Base-by-base conservation (phyloP, 2,329 filamentous ascomycete species). In the Thielaviopsis ethacetica region DNA sequence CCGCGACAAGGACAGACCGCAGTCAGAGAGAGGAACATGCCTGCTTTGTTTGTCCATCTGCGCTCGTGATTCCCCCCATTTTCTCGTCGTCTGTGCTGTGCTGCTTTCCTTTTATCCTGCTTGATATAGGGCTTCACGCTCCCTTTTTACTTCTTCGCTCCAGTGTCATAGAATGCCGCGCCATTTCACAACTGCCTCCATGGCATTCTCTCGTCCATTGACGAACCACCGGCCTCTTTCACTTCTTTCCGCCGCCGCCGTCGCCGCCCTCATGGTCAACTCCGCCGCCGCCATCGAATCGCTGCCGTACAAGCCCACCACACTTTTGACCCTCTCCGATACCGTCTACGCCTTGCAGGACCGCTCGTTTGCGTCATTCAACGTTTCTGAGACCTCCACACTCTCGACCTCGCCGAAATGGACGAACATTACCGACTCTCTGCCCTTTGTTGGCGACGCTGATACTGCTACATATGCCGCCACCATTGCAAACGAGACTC, bases 281-380 rank as follows among this genome's bases (percentile, higher is more conserved):
- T 44, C 38, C n/a, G 56, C 59, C 19, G 44, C 56, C 5, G 27
- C 59, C n/a, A 30, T 56, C 27, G 52, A 44, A 17, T 52, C 41
- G 15, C 38, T 61, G 19, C 60, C 60, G 1, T 61, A 61, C 24
- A 53, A 56, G n/a, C 49, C 60, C 13, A 61, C 60, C 6, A 59
- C 60, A 2, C 57, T 61, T 24, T 9, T 61, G 1, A 57, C 60
- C 2, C 54, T 61, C 21, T 53, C 52, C 62, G 75, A 80, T 19
- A 68, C 80, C 34, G 82, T 83, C 61, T 95, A 93, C 69, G 76
- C 91, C 63, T 83, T 95, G 65, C 59, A 61, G 38, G 56, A 49
- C 26, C 34, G 41, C 27, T 56, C 56, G 17, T 61, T 61, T 26
- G 59, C 82, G 49, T 76, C 82, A 1, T 71, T 94, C 64, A 80